These are phyloP conservation scores for Wickerhamiella spandovensis DNA, from an alignment of 805 yeast genomes.

Conservation along the genomic window DNA sequence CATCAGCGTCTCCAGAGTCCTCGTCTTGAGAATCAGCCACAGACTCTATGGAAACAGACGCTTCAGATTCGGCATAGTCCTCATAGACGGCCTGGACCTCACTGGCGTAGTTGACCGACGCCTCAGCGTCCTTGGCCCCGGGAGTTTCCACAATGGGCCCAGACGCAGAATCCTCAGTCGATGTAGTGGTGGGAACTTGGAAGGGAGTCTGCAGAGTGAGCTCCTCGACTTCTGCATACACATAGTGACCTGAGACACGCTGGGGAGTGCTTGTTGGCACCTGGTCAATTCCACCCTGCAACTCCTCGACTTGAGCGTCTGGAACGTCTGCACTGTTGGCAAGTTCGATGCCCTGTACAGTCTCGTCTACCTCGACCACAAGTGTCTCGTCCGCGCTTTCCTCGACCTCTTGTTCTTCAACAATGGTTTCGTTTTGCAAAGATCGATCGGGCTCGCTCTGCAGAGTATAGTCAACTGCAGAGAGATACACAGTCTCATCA, in stretches of 20 bases:
- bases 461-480: neutral
- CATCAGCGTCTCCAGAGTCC: neutral
- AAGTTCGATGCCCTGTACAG: neutral
- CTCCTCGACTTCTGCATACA: neutral
- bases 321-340: neutral
- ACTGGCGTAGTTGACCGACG: neutral
- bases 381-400: neutral
- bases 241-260: neutral
- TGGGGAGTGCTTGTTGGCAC: neutral
- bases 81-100: neutral
- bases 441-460: neutral
- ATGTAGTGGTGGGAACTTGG: neutral
- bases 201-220: neutral
- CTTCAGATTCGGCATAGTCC: neutral
- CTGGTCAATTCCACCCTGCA: neutral
- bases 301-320: neutral
- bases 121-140: no score
- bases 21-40: neutral
- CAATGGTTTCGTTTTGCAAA: no score
- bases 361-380: neutral
- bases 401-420: no score
- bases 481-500: neutral
- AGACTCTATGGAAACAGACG: neutral
- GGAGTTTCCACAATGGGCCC: neutral
- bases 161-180: neutral